Evolutionary conservation across 169 alveolate genomes (phyloP), one percentile per base, ranked within the genome.

Genomic region (Cryptosporidium parvum): DNA sequence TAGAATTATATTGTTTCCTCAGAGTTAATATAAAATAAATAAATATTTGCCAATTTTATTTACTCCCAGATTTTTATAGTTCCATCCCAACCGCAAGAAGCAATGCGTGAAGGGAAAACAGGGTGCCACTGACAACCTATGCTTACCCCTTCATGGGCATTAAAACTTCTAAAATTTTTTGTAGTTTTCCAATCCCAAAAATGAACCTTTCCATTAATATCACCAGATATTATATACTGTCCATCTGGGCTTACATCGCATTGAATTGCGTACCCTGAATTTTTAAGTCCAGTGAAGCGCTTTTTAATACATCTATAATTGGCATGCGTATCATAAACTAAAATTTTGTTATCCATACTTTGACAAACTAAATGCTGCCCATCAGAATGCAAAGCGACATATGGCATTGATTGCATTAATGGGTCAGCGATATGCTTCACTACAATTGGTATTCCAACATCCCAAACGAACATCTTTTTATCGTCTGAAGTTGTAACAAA

Each of bases 51-150:
- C 0, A 73, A 56, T 73, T 73, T 73, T 73, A 23, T 6, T 93
- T 93, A 97, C 91, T 98, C 99, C 99, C 99, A 98, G 37, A 97
- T 92, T 93, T 98, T 98, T 62, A 98, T 94, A 45, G 98, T 94
- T 35, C 98, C 98, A 93, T 98, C 99, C 99, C 99, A 98, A 23
- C 99, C 97, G 91, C 98, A 96, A 71, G 99, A 97, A 35, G 99
- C 99, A 23, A 98, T 95, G 71, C 96, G 94, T 58, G 98, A 95
- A 14, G 98, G 96, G 61, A 94, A 96, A 39, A 95, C 85, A 45
- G 99, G 99, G 92, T 98, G 99, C 99, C 99, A 98, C 59, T 95
- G 95, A 52, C 97, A 96, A 91, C 97, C 99, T 84, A 97, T 96
- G 44, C 97, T 95, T 16, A 97, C 98, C 45, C 97, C 95, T 62